phyloP scores from a whole-genome alignment of 352 stramenopile genomes.

The Globisporangium abappressorium region DNA sequence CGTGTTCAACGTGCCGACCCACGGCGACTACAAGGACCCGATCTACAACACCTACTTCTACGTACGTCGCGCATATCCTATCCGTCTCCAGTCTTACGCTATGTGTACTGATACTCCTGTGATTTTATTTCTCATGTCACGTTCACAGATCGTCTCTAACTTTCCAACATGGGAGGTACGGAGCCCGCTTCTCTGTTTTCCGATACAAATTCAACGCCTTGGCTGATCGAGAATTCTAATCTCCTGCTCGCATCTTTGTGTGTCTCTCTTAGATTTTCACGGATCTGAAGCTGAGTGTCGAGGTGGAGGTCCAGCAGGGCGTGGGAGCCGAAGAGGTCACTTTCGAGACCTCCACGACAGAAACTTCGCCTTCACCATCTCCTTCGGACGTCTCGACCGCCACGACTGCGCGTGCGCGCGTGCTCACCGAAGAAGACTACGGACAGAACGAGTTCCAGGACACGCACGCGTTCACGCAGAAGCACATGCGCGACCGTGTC shows the following conservation, averaged over 20 bases:
- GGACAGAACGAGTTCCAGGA: constrained; percentile 48
- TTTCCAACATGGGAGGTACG: constrained; percentile 18
- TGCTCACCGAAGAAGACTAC: constrained; percentile 54
- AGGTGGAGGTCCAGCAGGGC: constrained; percentile 48
- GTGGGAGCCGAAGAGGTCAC: constrained; percentile 50
- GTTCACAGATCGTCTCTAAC: constrained; percentile 6
- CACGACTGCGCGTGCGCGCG: constrained; percentile 21
- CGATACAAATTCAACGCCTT: too few relatives aligned
- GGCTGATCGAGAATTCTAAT: too few relatives aligned
- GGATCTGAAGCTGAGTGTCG: constrained; percentile 36
- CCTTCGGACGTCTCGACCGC: not conserved
- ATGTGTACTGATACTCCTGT: not conserved
- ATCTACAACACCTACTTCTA: constrained; percentile 50
- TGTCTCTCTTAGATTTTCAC: constrained; percentile 47
- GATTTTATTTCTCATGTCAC: not conserved
- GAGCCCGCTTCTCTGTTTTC: not conserved
- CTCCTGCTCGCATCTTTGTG: not conserved
- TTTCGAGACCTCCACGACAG: constrained; percentile 29
- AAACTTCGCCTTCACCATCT: not conserved
- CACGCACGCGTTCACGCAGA: constrained; percentile 53
- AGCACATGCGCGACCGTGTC: constrained; percentile 62
- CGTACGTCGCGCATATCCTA: constrained; percentile 23
- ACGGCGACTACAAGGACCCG: constrained; percentile 49
- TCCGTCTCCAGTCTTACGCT: not conserved
- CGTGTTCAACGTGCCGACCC: constrained; percentile 53